Percentiles rank a stretch among this genome's conserved stretches.
Evolutionary conservation across 1,284 basidiomycete species (phyloP).

Genomic region (Termitomyces sp.): DNA sequence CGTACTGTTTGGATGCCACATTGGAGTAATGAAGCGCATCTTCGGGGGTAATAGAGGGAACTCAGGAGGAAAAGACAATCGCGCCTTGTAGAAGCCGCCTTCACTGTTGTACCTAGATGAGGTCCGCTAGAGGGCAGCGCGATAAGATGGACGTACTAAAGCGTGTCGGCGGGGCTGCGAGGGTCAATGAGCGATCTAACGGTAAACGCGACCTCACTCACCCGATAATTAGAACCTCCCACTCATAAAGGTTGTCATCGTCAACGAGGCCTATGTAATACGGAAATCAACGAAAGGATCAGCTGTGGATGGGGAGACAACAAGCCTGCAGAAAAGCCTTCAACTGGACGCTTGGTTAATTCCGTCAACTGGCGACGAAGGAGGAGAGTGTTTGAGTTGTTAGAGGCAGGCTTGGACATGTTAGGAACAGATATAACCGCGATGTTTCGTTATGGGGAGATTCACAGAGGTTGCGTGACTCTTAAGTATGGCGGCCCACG

Average conservation of each 20-base stretch:
- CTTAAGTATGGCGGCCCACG: constrained; percentile 18
- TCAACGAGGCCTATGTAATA: constrained; percentile 73
- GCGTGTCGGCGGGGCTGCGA: constrained; percentile 77
- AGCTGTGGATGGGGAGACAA: constrained; percentile 19
- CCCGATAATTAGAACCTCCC: constrained; percentile 94
- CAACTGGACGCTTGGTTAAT: constrained; percentile 84
- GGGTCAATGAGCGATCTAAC: constrained; percentile 19
- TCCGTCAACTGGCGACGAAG: constrained; percentile 81
- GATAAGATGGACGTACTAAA: constrained; percentile 58
- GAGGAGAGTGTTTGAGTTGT: constrained; percentile 61
- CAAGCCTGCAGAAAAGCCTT: constrained; percentile 89
- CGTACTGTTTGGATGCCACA: constrained; percentile 99
- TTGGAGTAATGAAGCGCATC: constrained; percentile 92
- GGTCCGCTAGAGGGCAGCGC: background rate
- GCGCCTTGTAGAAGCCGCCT: constrained; percentile 89
- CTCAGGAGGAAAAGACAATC: constrained; percentile 83
- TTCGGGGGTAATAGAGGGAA: constrained; percentile 92
- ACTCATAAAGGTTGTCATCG: constrained; percentile 89
- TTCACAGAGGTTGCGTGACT: constrained; percentile 1
- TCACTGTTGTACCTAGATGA: constrained; percentile 48
- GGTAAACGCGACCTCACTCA: constrained; percentile 33
- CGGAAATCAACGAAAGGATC: constrained; percentile 15
- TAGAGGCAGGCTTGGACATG: constrained; percentile 46
- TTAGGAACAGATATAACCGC: constrained; percentile 16
- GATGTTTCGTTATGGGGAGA: constrained; percentile 13